phyloP scores from a whole-genome alignment of 2,329 filamentous ascomycete species.

The Xylaria sp. region DNA sequence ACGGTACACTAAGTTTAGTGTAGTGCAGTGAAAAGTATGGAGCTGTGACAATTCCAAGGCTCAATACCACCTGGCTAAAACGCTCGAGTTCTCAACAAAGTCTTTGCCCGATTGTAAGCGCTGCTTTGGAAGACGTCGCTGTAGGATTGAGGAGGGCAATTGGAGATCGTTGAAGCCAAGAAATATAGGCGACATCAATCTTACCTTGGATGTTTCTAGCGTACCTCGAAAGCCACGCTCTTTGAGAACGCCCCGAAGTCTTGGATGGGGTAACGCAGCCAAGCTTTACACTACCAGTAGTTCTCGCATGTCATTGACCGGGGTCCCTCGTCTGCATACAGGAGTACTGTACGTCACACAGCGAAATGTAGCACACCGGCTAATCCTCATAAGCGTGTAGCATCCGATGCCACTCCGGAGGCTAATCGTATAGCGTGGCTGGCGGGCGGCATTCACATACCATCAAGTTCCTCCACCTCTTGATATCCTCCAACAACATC shows the following conservation, averaged over 20 bases:
- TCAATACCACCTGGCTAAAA: not conserved
- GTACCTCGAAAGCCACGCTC: not conserved
- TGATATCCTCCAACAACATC: not conserved
- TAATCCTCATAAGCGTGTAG: not conserved
- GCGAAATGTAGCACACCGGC: not conserved
- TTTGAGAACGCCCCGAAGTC: not conserved
- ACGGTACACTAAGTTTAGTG: no score
- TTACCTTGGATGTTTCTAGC: not conserved
- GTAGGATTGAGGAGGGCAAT: not conserved
- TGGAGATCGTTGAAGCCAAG: not conserved
- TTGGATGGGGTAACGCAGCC: not conserved
- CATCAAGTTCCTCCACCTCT: slow-evolving; percentile 1
- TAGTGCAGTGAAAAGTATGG: not conserved
- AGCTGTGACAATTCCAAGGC: not conserved
- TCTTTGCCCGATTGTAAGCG: not conserved
- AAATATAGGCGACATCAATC: not conserved
- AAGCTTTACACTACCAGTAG: not conserved
- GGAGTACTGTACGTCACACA: slow-evolving; percentile 8
- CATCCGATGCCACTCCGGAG: not conserved
- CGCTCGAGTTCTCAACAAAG: not conserved
- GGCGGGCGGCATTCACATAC: not conserved
- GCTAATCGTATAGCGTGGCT: not conserved
- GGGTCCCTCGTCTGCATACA: not conserved
- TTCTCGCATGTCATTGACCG: not conserved
- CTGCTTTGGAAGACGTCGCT: not conserved